These are phyloP conservation scores for Globisporangium barbulae DNA, from an alignment of 352 stramenopile species.

Conservation along the genomic window DNA sequence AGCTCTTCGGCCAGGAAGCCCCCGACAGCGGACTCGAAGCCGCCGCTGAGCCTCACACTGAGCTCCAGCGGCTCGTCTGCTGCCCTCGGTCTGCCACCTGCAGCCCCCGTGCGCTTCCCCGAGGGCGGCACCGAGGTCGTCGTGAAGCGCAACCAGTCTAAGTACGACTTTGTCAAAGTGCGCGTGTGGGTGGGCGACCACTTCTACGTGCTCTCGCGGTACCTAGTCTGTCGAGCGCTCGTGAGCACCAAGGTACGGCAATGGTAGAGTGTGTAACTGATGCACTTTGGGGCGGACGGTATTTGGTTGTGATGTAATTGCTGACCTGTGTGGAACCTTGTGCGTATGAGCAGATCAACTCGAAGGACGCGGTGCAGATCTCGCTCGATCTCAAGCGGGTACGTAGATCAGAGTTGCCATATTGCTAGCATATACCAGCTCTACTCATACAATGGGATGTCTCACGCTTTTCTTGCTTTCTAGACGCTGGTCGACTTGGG, in stretches of 20 bases:
- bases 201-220: constrained; percentile 86
- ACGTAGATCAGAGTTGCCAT: neutral
- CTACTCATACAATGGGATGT: neutral
- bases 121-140: constrained; percentile 34
- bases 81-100: neutral
- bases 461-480: neutral
- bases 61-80: constrained; percentile 1
- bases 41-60: constrained; percentile 4
- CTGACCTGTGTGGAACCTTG: neutral
- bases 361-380: constrained; percentile 84
- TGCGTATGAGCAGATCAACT: constrained; percentile 60
- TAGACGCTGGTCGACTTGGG: constrained; percentile 85
- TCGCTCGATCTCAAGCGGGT: constrained; percentile 87
- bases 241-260: constrained; percentile 73
- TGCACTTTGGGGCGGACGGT: too few species aligned
- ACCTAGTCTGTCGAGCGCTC: constrained; percentile 79
- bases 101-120: constrained; percentile 17
- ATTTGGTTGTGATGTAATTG: neutral
- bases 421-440: neutral
- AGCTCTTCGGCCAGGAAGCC: constrained; percentile 7
- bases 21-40: constrained; percentile 8
- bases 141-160: constrained; percentile 84
- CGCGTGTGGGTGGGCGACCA: constrained; percentile 89
- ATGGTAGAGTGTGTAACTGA: neutral
- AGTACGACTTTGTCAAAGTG: constrained; percentile 90